Evolutionary conservation across 2,329 filamentous ascomycete species (phyloP), one percentile per base, ranked within the genome.

Genomic region (Nigrograna mackinnonii): DNA sequence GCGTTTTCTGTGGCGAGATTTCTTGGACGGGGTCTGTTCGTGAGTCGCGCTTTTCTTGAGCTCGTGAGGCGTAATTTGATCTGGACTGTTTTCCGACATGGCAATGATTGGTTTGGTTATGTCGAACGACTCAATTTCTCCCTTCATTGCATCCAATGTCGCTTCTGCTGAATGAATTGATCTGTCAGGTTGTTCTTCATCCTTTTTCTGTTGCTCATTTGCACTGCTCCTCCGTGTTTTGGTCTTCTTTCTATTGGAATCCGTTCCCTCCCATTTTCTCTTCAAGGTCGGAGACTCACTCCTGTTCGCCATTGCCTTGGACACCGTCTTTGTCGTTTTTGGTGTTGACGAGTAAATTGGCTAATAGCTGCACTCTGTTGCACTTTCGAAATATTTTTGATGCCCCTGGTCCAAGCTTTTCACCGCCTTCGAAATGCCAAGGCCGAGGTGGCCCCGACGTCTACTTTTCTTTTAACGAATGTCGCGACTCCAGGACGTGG

Each of bases 401-500:
- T 35, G 40, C 35, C 22, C 32, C 30, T 50, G 58, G 60, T 49
- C 58, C 58, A 47, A 64, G 62, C 54, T 57, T 49, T 50, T 59
- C 54, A 64, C 58, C 62, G 61, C 60, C 60, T 22, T 36, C 12
- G 18, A 22, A 17, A 17, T 17, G 31, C 31, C 31, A 33, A 33
- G 31, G 18, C 16, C 2, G 16, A 13, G 16, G 11, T 17, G 16
- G 11, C 9, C 11, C 11, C 11, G 31, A 17, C 31, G 31, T 13
- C 16, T 17, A 13, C 31, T 17, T 64, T 67, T 66, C 61, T 67
- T 67, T 61, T 60, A 62, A 16, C 31, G 26, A 22, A 24, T n/a
- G n/a, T 14, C 17, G 9, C 17, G n/a, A 34, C 13, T 16, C 18
- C n/a, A 22, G 4, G 13, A 19, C 30, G 18, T 32, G 18, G 22